phyloP scores from a whole-genome alignment of 228 moss, liverwort and hornwort species.

The Sphagnum fallax region DNA sequence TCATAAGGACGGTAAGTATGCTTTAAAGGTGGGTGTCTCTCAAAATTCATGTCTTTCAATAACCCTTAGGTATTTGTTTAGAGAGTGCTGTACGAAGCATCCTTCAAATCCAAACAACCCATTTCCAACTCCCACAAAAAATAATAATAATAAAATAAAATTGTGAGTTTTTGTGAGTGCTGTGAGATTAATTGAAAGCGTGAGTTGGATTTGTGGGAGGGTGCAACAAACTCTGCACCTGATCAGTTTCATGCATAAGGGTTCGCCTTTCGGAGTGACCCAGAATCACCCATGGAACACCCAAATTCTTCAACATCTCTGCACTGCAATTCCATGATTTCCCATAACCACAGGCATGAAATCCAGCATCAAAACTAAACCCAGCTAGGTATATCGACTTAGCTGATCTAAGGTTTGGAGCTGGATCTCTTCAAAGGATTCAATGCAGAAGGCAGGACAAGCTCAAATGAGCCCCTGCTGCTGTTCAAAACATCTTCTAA shows the following conservation, averaged over 20 bases:
- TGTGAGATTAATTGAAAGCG: not conserved
- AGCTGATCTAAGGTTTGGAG: no score
- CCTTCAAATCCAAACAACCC: no score
- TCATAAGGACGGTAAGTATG: not conserved
- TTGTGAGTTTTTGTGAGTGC: no score
- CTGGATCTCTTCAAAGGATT: no score
- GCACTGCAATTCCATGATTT: constrained; percentile 24
- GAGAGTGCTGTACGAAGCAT: no score
- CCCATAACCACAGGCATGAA: no score
- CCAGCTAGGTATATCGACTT: no score
- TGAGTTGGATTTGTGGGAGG: not conserved
- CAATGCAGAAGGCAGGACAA: no score
- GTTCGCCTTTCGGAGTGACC: constrained; percentile 91
- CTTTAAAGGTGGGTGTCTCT: not conserved
- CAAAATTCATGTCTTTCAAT: not conserved
- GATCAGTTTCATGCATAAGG: constrained; percentile 47
- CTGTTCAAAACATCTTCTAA: no score
- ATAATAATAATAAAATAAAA: not conserved
- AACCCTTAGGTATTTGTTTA: no score
- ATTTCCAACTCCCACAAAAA: not conserved
- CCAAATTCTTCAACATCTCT: constrained; percentile 52
- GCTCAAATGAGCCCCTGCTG: no score
- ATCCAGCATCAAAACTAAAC: no score
- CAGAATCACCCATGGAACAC: constrained; percentile 86
- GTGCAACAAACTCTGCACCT: constrained; percentile 11